phyloP scores from a whole-genome alignment of 116 monocot species.

The Trichopus zeylanicus region DNA sequence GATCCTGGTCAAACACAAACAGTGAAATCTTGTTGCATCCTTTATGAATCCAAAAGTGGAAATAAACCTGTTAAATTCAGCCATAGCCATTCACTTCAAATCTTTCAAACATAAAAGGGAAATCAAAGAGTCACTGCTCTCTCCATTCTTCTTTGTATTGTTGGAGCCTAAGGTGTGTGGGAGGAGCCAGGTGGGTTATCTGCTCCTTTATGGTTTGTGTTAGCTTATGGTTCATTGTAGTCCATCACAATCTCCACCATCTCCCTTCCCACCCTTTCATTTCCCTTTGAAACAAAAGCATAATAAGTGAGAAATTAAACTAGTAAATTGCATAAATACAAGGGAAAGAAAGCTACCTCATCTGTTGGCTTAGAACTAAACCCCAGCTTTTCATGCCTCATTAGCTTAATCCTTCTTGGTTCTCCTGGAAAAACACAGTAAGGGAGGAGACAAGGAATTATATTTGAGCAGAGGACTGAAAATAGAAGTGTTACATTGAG shows the following conservation, averaged over 20 bases:
- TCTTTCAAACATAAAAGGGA: too few relatives aligned
- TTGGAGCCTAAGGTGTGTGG: not conserved
- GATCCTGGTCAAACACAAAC: too few relatives aligned
- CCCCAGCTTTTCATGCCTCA: too few relatives aligned
- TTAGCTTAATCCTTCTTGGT: not conserved
- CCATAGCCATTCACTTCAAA: too few relatives aligned
- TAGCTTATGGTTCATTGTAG: constrained; percentile 10
- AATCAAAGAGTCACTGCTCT: too few relatives aligned
- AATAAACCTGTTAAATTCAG: too few relatives aligned
- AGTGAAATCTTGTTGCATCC: too few relatives aligned
- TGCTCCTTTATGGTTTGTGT: constrained; percentile 11
- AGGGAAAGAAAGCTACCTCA: not conserved
- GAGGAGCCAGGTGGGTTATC: not conserved
- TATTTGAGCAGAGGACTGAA: not conserved
- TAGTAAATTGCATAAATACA: not conserved
- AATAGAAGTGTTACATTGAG: not conserved
- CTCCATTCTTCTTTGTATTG: not conserved
- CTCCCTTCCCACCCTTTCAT: not conserved
- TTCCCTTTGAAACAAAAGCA: not conserved
- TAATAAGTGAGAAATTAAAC: not conserved
- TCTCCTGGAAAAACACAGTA: not conserved
- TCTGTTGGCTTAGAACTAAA: too few relatives aligned
- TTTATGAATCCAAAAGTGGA: too few relatives aligned
- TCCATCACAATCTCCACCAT: constrained; percentile 3
- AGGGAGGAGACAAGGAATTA: not conserved